Percentiles rank a stretch among this genome's conserved stretches.
phyloP scores from a whole-genome alignment of 148 eudicot species.

The Tetragonia tetragonoides region DNA sequence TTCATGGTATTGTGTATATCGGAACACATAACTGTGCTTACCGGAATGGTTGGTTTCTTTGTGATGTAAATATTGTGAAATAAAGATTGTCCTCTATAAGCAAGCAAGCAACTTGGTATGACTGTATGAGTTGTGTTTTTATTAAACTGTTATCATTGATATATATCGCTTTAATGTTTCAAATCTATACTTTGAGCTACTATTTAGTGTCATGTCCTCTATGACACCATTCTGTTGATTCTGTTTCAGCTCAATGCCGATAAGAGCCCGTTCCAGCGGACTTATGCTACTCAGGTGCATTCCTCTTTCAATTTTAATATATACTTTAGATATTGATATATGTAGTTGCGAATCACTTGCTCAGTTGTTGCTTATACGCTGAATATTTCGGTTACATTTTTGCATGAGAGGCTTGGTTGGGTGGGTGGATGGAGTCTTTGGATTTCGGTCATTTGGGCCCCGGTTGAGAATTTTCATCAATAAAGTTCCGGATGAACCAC shows the following conservation, averaged over 20 bases:
- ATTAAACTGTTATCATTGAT: neutral
- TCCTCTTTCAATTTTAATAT: slow-evolving; percentile 3
- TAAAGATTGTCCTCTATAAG: too few species aligned
- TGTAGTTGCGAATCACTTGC: neutral
- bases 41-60: neutral
- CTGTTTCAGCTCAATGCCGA: slow-evolving; percentile 67
- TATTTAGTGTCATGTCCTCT: neutral
- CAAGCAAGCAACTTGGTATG: neutral
- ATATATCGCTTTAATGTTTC: neutral
- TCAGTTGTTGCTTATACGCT: neutral
- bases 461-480: too few species aligned
- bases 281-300: slow-evolving; percentile 84
- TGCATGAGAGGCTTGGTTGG: neutral
- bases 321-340: neutral
- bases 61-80: neutral
- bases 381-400: neutral
- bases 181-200: neutral
- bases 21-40: neutral
- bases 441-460: too few species aligned
- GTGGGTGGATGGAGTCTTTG: too few species aligned
- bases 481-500: too few species aligned
- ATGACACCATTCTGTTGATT: neutral
- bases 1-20: neutral
- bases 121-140: neutral
- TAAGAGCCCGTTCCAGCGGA: slow-evolving; percentile 89